Base-by-base conservation (phyloP, 257 asterid genomes). In the Solanum chiquidenum region DNA sequence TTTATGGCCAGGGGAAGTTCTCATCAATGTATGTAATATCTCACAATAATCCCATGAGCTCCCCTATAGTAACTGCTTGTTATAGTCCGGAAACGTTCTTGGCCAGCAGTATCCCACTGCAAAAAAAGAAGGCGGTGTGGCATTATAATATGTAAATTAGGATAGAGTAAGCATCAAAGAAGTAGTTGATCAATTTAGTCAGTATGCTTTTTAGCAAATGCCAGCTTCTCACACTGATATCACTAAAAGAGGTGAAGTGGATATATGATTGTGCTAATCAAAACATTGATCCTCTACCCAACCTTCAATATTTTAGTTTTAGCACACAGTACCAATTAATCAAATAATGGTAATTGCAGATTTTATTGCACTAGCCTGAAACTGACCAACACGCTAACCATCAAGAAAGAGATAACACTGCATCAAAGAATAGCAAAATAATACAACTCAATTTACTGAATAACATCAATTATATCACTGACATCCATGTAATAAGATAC, bases 101-200 rank as follows among this genome's bases (percentile, higher is more conserved):
- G 99, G 86, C 99, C 99, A 87, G 99, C 99, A 60, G 99, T 96
- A 90, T 96, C 99, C 99, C 99, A 96, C 99, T 96, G 90, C 86
- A 85, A 87, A 88, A 55, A 80, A 58, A 11, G 44, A 68, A 55
- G 64, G 44, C 69, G 4, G n/a, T n/a, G 34, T 20, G 29, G 82
- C 80, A 7, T 85, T 68, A 68, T 40, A 38, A 31, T 38, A 64
- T 18, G 77, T 42, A 66, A 85, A 40, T 49, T 34, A 18, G 68
- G 42, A 29, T 31, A 82, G 42, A 49, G 84, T 31, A 82, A 18
- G 69, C 69, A 82, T 3, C 85, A 49, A 82, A 10, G 44, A 18
- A 18, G 68, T 49, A 82, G 69, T 18, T 82, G 69, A 82, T 49
- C 85, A 49, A 82, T 49, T 52, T 82, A 82, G 69, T 46, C 42